phyloP scores from a whole-genome alignment of 768 basidiomycete species.

The Boletus rufocinnamomeus region DNA sequence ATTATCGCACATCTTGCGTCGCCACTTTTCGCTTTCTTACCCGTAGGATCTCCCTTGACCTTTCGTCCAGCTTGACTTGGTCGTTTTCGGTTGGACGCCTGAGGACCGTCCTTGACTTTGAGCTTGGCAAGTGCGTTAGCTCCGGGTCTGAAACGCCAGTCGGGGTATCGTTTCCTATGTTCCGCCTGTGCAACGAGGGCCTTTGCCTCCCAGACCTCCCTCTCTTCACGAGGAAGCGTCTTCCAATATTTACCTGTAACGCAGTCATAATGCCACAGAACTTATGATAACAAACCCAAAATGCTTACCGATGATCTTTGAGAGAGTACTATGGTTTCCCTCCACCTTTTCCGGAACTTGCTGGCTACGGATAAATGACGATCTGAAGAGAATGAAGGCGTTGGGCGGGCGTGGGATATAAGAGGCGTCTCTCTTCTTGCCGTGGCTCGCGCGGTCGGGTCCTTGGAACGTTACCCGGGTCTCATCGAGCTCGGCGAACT shows the following conservation, averaged over 20 bases:
- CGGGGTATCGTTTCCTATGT: constrained; percentile 72
- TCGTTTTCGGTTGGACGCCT: constrained; percentile 31
- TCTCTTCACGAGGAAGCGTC: constrained; percentile 63
- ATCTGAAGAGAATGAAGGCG: constrained; percentile 84
- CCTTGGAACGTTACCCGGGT: constrained; percentile 29
- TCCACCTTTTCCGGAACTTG: constrained; percentile 76
- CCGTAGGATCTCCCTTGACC: constrained; percentile 33
- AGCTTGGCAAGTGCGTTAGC: constrained; percentile 43
- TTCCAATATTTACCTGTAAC: constrained; percentile 71
- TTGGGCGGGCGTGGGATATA: constrained; percentile 85
- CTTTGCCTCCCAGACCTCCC: constrained; percentile 75
- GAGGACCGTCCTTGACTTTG: constrained; percentile 44
- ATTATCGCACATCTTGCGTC: constrained; percentile 68
- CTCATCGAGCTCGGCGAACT: constrained; percentile 19
- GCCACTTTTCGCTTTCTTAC: constrained; percentile 33
- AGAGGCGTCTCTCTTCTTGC: constrained; percentile 65
- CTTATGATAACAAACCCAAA: background rate
- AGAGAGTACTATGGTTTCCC: constrained; percentile 76
- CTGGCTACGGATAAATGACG: constrained; percentile 72
- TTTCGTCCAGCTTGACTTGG: constrained; percentile 31
- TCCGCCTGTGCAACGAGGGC: constrained; percentile 71
- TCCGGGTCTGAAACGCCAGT: constrained; percentile 82
- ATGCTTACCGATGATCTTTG: constrained; percentile 72
- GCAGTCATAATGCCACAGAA: background rate
- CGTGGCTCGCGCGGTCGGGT: constrained; percentile 48